Percentiles rank a stretch among this genome's conserved stretches.
Conservation (phyloP, 441 rosid species). For the Macaranga tanarius region DNA sequence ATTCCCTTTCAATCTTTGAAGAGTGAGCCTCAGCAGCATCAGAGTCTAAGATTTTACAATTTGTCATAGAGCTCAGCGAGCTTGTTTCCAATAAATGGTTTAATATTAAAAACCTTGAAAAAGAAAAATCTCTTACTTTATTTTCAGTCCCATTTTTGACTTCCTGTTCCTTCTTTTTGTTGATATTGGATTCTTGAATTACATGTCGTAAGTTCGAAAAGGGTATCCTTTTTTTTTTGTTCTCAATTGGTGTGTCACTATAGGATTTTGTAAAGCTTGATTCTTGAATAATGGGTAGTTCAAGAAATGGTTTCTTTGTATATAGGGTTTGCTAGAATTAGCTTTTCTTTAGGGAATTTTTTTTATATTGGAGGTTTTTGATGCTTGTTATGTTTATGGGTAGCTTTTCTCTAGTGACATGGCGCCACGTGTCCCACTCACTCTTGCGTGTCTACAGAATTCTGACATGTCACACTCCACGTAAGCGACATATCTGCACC, state of each 20-base stretch:
- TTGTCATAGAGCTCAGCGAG: too few species aligned
- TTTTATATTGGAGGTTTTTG: conserved; percentile 7
- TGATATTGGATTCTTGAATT: conserved; percentile 1
- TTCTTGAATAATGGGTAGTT: not conserved
- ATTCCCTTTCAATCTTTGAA: too few species aligned
- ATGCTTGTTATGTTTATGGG: not conserved
- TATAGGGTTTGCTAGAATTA: not conserved
- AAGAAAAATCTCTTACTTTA: not conserved
- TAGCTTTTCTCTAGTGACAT: too few species aligned
- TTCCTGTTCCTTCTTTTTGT: not conserved
- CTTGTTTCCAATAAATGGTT: too few species aligned
- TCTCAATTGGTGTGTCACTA: not conserved
- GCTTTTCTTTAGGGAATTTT: not conserved
- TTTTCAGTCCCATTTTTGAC: not conserved
- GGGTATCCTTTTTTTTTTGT: not conserved
- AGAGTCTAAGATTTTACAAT: too few species aligned
- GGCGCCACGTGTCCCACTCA: too few species aligned
- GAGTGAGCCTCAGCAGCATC: too few species aligned
- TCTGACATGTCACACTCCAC: too few species aligned
- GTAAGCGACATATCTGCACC: too few species aligned
- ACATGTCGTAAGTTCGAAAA: not conserved
- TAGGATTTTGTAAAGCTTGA: not conserved
- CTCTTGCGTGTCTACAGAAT: too few species aligned
- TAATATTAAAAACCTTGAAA: too few species aligned
- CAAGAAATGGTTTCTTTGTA: not conserved